Percentiles rank a stretch among this genome's conserved stretches.
Evolutionary conservation across 805 yeast species (phyloP).

Genomic region (Ogataea ramenticola): DNA sequence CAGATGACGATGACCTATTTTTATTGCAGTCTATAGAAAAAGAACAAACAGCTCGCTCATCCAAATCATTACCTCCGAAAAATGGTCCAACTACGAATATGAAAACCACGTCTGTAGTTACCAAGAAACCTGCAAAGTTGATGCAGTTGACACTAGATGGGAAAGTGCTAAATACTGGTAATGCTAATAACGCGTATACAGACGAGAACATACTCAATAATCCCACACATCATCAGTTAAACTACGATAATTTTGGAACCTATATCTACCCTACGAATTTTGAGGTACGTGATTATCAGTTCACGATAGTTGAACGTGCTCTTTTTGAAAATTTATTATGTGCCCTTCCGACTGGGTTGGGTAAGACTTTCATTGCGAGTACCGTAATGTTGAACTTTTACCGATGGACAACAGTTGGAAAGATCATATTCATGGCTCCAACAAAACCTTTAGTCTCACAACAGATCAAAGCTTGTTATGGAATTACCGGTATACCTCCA

Average conservation of each 20-base stretch:
- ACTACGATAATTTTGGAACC: slow-evolving; percentile 29
- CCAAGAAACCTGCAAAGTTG: neutral
- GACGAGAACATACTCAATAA: neutral
- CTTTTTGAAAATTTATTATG: slow-evolving; percentile 70
- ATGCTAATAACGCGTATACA: neutral
- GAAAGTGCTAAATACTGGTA: neutral
- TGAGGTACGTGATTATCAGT: slow-evolving; percentile 83
- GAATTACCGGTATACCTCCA: slow-evolving; percentile 76
- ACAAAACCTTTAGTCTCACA: slow-evolving; percentile 95
- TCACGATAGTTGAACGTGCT: slow-evolving; percentile 66
- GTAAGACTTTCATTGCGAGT: slow-evolving; percentile 93
- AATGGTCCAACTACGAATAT: neutral
- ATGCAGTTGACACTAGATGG: neutral
- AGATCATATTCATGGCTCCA: slow-evolving; percentile 93
- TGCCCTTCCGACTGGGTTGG: slow-evolving; percentile 95
- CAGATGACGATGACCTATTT: slow-evolving; percentile 9
- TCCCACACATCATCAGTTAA: slow-evolving; percentile 46
- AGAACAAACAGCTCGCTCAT: neutral
- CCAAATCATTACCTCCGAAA: neutral
- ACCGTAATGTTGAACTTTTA: slow-evolving; percentile 86
- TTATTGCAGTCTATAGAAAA: neutral
- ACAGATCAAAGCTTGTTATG: slow-evolving; percentile 88
- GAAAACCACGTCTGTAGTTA: neutral
- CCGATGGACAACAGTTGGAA: slow-evolving; percentile 75
- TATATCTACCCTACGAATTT: slow-evolving; percentile 83